phyloP scores from a whole-genome alignment of 352 stramenopile species.

The Phytophthora macrochlamydospora region DNA sequence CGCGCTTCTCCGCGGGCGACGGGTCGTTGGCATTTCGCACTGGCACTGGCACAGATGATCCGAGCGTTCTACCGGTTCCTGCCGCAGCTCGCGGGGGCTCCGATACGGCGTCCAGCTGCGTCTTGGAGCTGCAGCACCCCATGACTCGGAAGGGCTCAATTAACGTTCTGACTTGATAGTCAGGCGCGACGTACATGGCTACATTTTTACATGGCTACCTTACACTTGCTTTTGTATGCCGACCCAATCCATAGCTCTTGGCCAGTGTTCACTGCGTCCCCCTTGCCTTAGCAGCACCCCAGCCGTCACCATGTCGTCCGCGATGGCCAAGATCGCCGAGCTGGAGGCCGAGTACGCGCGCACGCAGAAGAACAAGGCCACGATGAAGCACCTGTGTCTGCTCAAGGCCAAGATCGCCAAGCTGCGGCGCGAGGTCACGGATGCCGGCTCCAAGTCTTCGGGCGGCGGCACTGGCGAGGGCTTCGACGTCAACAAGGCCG shows the following conservation, averaged over 20 bases:
- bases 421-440: slow-evolving; percentile 93
- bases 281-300: too few relatives aligned
- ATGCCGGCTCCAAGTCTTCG: slow-evolving; percentile 69
- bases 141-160: slow-evolving; percentile 33
- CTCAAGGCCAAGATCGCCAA: slow-evolving; percentile 99
- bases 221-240: too few relatives aligned
- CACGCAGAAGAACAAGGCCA: slow-evolving; percentile 99
- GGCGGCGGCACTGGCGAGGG: slow-evolving; percentile 81
- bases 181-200: background rate
- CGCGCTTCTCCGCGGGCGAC: slow-evolving; percentile 71
- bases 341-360: slow-evolving; percentile 93
- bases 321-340: slow-evolving; percentile 82
- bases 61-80: slow-evolving; percentile 9
- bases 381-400: slow-evolving; percentile 98
- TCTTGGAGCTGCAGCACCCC: slow-evolving; percentile 77
- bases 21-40: slow-evolving; percentile 22
- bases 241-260: too few relatives aligned
- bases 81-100: slow-evolving; percentile 11
- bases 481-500: slow-evolving; percentile 93
- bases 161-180: background rate
- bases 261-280: background rate
- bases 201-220: background rate
- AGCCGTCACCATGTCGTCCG: slow-evolving; percentile 48
- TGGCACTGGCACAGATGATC: background rate
- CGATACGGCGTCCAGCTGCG: slow-evolving; percentile 40